These are phyloP conservation scores for Haplographium delicatum DNA, from an alignment of 495 filamentous ascomycete species.

Conservation along the genomic window DNA sequence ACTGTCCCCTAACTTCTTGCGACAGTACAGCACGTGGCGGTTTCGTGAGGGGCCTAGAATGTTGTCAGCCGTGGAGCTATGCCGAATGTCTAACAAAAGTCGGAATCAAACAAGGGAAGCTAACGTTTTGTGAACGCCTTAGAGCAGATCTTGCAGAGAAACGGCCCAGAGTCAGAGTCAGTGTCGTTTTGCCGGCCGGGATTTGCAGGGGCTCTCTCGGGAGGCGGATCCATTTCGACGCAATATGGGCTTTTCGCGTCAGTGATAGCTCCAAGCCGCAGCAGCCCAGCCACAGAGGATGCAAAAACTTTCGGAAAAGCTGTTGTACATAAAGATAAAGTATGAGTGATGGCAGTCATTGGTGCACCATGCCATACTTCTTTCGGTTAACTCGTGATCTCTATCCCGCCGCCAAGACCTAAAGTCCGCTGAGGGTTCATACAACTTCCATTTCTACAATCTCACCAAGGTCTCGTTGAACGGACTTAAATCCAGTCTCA, in stretches of 20 bases:
- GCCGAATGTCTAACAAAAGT: neutral
- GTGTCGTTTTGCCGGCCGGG: conserved; percentile 9
- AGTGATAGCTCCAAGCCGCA: too few relatives aligned
- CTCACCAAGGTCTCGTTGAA: neutral
- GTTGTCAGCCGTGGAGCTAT: conserved; percentile 2
- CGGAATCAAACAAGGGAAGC: conserved; percentile 1
- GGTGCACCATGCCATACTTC: conserved; percentile 5
- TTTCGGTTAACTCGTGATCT: conserved; percentile 10
- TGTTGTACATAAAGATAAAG: neutral
- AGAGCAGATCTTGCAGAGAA: conserved; percentile 19
- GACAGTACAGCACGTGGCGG: conserved; percentile 17
- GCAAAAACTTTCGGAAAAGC: too few relatives aligned
- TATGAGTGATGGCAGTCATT: neutral
- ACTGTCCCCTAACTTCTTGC: conserved; percentile 12
- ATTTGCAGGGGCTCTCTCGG: conserved; percentile 4
- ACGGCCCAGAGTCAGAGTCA: conserved; percentile 10
- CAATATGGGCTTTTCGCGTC: too few relatives aligned
- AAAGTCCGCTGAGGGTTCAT: too few relatives aligned
- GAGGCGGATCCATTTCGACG: conserved; percentile 6
- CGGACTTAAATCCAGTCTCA: neutral
- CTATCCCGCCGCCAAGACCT: too few relatives aligned
- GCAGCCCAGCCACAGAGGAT: too few relatives aligned
- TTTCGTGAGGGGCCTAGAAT: conserved; percentile 11
- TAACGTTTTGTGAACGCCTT: conserved; percentile 15
- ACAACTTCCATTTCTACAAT: too few relatives aligned